A percentile compares a stretch with the other conserved stretches of the same genome.
Conservation (phyloP, 169 alveolate species). For the Plasmodium cynomolgi region DNA sequence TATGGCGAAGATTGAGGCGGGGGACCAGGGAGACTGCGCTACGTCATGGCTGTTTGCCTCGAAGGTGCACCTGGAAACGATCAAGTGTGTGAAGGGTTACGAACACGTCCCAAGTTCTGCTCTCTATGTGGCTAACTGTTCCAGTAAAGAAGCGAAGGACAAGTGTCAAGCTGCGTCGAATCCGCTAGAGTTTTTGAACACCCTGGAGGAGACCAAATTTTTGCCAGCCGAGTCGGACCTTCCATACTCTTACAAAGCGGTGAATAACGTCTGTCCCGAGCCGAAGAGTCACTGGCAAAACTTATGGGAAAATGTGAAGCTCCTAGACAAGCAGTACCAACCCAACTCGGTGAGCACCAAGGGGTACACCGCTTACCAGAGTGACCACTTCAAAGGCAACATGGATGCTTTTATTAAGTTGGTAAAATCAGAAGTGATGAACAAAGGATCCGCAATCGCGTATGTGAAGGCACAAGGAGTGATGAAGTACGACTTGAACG, state of each 20-base stretch:
- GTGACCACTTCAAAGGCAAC: background rate
- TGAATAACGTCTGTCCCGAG: background rate
- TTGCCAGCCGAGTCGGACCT: background rate
- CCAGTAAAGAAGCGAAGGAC: background rate
- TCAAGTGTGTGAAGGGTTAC: constrained; percentile 1
- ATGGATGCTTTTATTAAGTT: constrained; percentile 33
- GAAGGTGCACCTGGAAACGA: constrained; percentile 7
- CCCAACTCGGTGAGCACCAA: background rate
- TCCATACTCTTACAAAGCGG: background rate
- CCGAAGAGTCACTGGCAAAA: background rate
- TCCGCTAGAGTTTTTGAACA: background rate
- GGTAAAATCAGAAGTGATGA: constrained; percentile 32
- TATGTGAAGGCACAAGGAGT: constrained; percentile 47
- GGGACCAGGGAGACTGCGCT: constrained; percentile 5
- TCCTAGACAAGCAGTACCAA: background rate
- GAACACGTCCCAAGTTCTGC: background rate
- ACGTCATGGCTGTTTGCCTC: background rate
- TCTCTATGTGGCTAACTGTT: constrained; percentile 6
- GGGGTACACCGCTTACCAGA: constrained; percentile 2
- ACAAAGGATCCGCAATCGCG: constrained; percentile 45
- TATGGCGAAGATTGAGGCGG: background rate
- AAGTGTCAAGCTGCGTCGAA: background rate
- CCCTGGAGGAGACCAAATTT: background rate
- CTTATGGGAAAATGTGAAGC: background rate
- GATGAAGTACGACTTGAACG: constrained; percentile 38